phyloP scores from a whole-genome alignment of 140 eudicot genomes.

The Senecio squalidus region DNA sequence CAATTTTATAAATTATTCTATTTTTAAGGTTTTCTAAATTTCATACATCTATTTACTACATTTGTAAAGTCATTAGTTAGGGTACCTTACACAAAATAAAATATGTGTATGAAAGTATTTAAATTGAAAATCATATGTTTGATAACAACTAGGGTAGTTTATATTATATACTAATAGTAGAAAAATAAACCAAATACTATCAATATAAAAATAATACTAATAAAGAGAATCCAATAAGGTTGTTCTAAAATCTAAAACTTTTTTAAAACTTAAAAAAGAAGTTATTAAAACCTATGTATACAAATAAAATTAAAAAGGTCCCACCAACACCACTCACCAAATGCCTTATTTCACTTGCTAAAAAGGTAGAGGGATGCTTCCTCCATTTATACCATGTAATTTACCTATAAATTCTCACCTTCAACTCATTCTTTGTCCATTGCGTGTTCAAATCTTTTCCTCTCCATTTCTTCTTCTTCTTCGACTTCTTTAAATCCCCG shows the following conservation, averaged over 20 bases:
- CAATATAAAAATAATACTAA: too few species aligned
- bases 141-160: neutral
- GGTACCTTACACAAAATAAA: too few species aligned
- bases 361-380: constrained; percentile 35
- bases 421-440: constrained; percentile 6
- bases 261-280: neutral
- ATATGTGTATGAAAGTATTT: too few species aligned
- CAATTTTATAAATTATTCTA: too few species aligned
- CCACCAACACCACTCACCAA: constrained; percentile 30
- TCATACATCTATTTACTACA: too few species aligned
- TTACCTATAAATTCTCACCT: constrained; percentile 35
- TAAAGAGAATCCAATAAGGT: constrained; percentile 5
- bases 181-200: neutral
- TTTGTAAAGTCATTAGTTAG: too few species aligned
- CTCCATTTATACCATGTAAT: constrained; percentile 33
- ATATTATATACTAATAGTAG: neutral
- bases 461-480: constrained; percentile 10
- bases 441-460: constrained; percentile 23
- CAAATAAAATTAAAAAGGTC: constrained; percentile 1
- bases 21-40: too few species aligned
- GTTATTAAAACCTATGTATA: neutral
- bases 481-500: constrained; percentile 7
- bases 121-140: too few species aligned
- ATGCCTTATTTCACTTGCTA: constrained; percentile 24
- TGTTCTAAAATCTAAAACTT: neutral